A percentile compares a stretch with the other conserved stretches of the same genome.
Evolutionary conservation across 192 early-diverging fungal genomes (phyloP).

Genomic region (Powellomyces hirtus): DNA sequence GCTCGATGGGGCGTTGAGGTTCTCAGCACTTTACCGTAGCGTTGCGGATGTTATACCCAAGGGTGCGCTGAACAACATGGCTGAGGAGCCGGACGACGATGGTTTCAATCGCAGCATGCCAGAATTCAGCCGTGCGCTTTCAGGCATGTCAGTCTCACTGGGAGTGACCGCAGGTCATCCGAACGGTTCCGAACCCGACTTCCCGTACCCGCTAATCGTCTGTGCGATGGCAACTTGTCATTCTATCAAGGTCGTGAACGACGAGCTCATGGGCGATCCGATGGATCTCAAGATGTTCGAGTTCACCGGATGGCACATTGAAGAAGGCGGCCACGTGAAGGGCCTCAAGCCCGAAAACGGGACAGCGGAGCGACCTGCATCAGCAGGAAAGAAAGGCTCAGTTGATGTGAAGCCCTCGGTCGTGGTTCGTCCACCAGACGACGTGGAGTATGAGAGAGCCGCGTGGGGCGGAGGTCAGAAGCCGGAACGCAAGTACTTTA

Average conservation of each 20-base stretch:
- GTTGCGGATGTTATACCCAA: slow-evolving; percentile 23
- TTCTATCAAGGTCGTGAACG: slow-evolving; percentile 81
- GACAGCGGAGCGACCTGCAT: background rate
- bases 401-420: slow-evolving; percentile 31
- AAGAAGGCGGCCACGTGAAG: slow-evolving; percentile 69
- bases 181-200: slow-evolving; percentile 35
- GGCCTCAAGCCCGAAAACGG: background rate
- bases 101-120: background rate
- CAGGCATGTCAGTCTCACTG: slow-evolving; percentile 28
- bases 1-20: slow-evolving; percentile 24
- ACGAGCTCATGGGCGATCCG: slow-evolving; percentile 90
- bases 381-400: slow-evolving; percentile 48
- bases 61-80: slow-evolving; percentile 12
- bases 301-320: slow-evolving; percentile 89
- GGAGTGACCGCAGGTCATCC: slow-evolving; percentile 33
- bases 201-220: slow-evolving; percentile 53
- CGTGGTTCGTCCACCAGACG: slow-evolving; percentile 83
- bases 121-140: slow-evolving; percentile 30
- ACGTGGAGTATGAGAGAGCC: slow-evolving; percentile 33
- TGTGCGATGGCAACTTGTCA: slow-evolving; percentile 66
- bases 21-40: slow-evolving; percentile 28
- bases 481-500: slow-evolving; percentile 18
- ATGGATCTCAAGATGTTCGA: slow-evolving; percentile 98
- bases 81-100: background rate
- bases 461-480: slow-evolving; percentile 6